These are phyloP conservation scores for Flaveria linearis DNA, from an alignment of 129 eudicot genomes.

Conservation along the genomic window DNA sequence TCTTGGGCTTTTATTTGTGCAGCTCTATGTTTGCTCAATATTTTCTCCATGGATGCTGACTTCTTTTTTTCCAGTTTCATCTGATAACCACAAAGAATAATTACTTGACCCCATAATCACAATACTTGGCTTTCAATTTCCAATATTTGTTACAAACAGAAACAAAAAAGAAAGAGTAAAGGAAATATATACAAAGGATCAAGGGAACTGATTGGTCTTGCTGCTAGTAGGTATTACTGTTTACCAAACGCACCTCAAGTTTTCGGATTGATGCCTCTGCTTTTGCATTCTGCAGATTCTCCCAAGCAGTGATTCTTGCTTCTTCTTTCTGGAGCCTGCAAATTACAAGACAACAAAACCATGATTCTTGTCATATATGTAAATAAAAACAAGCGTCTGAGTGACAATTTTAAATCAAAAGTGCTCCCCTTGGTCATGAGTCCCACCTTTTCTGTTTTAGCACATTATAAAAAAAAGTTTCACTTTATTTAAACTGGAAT, in stretches of 20 bases:
- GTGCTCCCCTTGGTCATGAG: constrained; percentile 25
- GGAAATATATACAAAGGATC: neutral
- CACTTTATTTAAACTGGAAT: neutral
- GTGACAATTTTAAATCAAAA: constrained; percentile 9
- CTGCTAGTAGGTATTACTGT: neutral
- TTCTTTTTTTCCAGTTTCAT: constrained; percentile 90
- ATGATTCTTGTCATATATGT: constrained; percentile 13
- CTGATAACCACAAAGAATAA: constrained; percentile 36
- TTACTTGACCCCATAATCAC: constrained; percentile 6
- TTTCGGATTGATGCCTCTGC: constrained; percentile 81
- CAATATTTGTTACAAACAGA: neutral
- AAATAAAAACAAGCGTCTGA: constrained; percentile 4
- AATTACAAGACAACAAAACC: constrained; percentile 19
- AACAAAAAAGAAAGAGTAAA: neutral
- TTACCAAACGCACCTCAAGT: constrained; percentile 66
- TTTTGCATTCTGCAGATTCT: constrained; percentile 92
- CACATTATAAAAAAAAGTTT: constrained; percentile 7
- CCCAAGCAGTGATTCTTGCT: constrained; percentile 95
- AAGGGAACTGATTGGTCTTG: neutral
- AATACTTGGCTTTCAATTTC: neutral
- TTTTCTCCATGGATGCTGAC: constrained; percentile 80
- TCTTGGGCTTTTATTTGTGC: constrained; percentile 72
- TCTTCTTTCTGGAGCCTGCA: constrained; percentile 78
- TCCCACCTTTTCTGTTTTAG: constrained; percentile 16
- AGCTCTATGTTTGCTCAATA: constrained; percentile 67